These are phyloP conservation scores for Pseudozyma flocculosa DNA, from an alignment of 1,284 basidiomycete species.

Conservation along the genomic window DNA sequence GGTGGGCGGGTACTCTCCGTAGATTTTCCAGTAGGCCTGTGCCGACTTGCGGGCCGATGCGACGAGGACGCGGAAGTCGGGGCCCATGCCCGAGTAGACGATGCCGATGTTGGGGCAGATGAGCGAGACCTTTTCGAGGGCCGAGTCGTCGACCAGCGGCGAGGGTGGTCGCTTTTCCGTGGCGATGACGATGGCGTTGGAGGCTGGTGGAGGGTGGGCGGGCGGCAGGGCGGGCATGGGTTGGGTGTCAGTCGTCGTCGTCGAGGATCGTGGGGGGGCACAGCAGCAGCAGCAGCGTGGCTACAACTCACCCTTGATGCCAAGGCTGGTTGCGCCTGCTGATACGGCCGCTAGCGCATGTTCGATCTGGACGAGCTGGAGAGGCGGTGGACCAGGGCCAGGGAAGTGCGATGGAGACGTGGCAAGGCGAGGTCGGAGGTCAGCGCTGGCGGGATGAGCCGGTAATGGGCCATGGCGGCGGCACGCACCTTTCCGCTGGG, in stretches of 20 bases:
- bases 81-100: constrained; percentile 96
- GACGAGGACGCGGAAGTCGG: constrained; percentile 92
- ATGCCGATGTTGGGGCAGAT: constrained; percentile 99
- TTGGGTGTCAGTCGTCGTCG: too few species aligned
- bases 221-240: constrained; percentile 4
- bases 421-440: too few species aligned
- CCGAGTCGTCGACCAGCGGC: constrained; percentile 92
- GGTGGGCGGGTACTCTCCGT: constrained; percentile 98
- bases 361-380: constrained; percentile 75
- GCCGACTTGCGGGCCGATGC: constrained; percentile 94
- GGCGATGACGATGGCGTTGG: constrained; percentile 97
- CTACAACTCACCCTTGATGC: constrained; percentile 85
- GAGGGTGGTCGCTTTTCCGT: constrained; percentile 99
- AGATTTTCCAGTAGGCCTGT: constrained; percentile 98
- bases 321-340: constrained; percentile 86
- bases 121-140: constrained; percentile 89
- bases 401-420: neutral
- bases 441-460: too few species aligned
- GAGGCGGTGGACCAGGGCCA: neutral
- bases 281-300: too few species aligned
- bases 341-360: constrained; percentile 92
- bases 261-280: too few species aligned
- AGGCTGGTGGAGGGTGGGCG: constrained; percentile 64
- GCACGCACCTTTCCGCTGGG: constrained; percentile 77
- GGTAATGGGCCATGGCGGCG: too few species aligned